phyloP scores from a whole-genome alignment of 305 asterid genomes.

The Fraxinus nigra region DNA sequence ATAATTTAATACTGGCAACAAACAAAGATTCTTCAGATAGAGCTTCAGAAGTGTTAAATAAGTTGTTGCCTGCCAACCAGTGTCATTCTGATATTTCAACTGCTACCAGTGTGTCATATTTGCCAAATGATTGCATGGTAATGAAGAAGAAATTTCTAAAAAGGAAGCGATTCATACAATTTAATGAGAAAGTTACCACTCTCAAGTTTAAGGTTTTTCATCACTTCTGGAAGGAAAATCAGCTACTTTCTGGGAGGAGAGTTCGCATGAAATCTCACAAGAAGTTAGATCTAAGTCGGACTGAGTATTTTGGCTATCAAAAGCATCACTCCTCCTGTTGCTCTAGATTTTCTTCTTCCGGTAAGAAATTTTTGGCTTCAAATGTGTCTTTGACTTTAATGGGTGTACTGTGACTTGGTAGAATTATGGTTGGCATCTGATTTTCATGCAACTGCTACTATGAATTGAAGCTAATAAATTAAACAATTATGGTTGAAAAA shows the following conservation, averaged over 20 bases:
- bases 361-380: constrained; percentile 36
- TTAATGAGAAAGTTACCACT: constrained; percentile 63
- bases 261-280: constrained; percentile 71
- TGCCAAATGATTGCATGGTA: constrained; percentile 26
- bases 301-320: constrained; percentile 33
- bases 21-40: constrained; percentile 45
- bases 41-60: constrained; percentile 57
- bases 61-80: constrained; percentile 49
- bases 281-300: constrained; percentile 61
- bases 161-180: constrained; percentile 51
- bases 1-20: constrained; percentile 54
- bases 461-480: not conserved
- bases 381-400: not conserved
- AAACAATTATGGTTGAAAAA: not conserved
- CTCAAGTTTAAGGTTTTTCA: constrained; percentile 73
- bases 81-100: constrained; percentile 42
- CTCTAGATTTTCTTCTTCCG: constrained; percentile 43
- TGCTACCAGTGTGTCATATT: constrained; percentile 28
- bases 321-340: constrained; percentile 64
- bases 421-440: not conserved
- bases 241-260: constrained; percentile 53
- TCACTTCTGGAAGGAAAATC: constrained; percentile 86
- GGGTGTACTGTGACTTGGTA: not conserved
- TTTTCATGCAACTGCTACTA: not conserved
- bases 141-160: constrained; percentile 47